Percentiles rank a stretch among this genome's conserved stretches.
Evolutionary conservation across 2,329 filamentous ascomycete species (phyloP).

Genomic region (Fusarium anguioides): DNA sequence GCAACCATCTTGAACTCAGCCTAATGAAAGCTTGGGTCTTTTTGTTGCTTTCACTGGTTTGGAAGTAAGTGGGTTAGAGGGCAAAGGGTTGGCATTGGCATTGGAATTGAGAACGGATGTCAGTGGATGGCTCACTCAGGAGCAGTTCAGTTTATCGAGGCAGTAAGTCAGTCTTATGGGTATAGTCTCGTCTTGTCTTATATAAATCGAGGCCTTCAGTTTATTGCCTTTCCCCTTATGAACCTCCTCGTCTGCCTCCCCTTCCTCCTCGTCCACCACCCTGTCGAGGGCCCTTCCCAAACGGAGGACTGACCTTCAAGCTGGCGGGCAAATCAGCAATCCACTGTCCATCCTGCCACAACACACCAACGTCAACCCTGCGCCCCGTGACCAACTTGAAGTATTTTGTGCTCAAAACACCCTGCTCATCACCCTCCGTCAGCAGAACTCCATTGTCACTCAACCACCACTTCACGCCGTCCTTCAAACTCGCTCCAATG

Average conservation of each 20-base stretch:
- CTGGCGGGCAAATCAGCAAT: conserved; percentile 73
- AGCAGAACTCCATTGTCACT: conserved; percentile 83
- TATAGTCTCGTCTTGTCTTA: not conserved
- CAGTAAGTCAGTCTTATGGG: not conserved
- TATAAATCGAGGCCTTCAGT: not conserved
- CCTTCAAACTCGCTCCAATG: conserved; percentile 71
- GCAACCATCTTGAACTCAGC: not conserved
- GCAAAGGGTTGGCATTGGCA: not conserved
- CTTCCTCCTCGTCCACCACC: conserved; percentile 54
- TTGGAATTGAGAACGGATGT: not conserved
- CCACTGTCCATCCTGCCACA: conserved; percentile 78
- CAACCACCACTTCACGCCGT: conserved; percentile 77
- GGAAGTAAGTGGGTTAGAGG: not conserved
- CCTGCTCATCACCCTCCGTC: conserved; percentile 68
- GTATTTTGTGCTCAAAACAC: conserved; percentile 72
- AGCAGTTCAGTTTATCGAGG: not conserved
- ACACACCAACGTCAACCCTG: conserved; percentile 67
- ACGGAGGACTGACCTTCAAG: conserved; percentile 61
- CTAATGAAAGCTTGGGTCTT: not conserved
- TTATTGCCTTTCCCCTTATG: conserved; percentile 6
- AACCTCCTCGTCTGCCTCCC: conserved; percentile 30
- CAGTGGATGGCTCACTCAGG: not conserved
- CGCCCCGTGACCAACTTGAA: conserved; percentile 78
- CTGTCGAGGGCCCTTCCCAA: conserved; percentile 60
- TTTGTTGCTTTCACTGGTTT: not conserved